Percentiles rank a stretch among this genome's conserved stretches.
phyloP scores from a whole-genome alignment of 306 rosid species.

The Lathyrus oleraceus region DNA sequence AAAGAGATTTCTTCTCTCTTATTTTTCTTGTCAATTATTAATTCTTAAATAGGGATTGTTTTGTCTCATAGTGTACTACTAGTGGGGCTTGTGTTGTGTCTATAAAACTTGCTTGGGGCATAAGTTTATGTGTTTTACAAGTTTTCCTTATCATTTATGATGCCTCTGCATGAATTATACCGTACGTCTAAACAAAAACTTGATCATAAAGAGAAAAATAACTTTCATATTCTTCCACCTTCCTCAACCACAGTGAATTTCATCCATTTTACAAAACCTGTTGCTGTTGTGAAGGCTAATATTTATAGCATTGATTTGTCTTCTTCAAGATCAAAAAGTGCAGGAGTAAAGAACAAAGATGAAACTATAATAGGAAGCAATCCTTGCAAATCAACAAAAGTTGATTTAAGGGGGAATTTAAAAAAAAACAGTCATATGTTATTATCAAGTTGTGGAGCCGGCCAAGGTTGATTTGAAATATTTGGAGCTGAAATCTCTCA shows the following conservation, averaged over 20 bases:
- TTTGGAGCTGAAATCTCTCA: conserved; percentile 43
- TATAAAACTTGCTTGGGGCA: background rate
- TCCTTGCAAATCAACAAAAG: too few species aligned
- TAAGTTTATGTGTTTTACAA: conserved; percentile 35
- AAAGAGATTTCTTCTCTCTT: conserved; percentile 15
- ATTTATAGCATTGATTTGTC: conserved; percentile 44
- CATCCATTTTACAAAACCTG: conserved; percentile 77
- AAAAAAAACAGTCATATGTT: too few species aligned
- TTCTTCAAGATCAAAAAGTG: conserved; percentile 37
- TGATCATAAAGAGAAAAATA: conserved; percentile 53
- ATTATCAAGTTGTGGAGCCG: too few species aligned
- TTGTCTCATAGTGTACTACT: conserved; percentile 45
- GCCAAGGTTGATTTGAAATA: conserved; percentile 36
- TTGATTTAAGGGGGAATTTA: too few species aligned
- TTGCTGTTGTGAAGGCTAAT: conserved; percentile 57
- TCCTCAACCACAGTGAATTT: conserved; percentile 56
- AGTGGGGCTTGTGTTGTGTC: conserved; percentile 47
- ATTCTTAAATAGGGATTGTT: conserved; percentile 36
- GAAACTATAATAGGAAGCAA: too few species aligned
- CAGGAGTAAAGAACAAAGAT: conserved; percentile 43
- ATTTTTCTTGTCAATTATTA: background rate
- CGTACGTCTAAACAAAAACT: conserved; percentile 50
- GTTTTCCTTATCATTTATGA: conserved; percentile 29
- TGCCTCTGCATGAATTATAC: conserved; percentile 76
- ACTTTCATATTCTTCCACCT: conserved; percentile 47